phyloP scores from a whole-genome alignment of 75 land plant genomes.

The Selaginella tamariscina region DNA sequence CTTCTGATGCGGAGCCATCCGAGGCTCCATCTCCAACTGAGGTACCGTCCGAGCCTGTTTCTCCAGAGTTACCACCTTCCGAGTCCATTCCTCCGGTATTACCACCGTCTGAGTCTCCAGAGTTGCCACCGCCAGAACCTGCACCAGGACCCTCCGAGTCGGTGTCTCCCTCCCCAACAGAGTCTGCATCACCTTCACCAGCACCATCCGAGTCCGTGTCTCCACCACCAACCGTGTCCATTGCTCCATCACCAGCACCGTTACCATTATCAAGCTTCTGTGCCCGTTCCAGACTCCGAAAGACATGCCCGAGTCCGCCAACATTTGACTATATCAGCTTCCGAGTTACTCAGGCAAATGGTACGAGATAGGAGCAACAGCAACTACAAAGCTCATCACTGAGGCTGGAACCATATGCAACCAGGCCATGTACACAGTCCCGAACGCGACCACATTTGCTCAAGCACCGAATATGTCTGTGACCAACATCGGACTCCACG shows the following conservation, averaged over 20 bases:
- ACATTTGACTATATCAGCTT: neutral
- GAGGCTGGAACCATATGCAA: neutral
- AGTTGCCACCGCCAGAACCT: neutral
- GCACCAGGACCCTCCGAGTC: neutral
- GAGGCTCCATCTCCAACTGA: neutral
- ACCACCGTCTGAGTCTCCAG: neutral
- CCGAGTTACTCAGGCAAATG: neutral
- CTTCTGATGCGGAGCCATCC: too few relatives aligned
- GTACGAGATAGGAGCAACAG: neutral
- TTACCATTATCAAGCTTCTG: neutral
- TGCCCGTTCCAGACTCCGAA: neutral
- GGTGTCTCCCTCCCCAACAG: neutral
- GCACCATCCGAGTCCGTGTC: neutral
- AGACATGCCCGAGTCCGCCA: neutral
- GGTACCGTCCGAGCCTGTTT: neutral
- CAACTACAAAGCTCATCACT: neutral
- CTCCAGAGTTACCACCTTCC: neutral
- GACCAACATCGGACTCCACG: neutral
- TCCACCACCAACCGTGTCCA: neutral
- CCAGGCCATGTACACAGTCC: neutral
- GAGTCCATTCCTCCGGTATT: neutral
- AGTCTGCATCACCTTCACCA: neutral
- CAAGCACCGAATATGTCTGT: neutral
- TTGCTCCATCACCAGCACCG: too few relatives aligned
- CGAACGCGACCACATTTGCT: neutral